Percentiles rank a stretch among this genome's conserved stretches.
Conservation (phyloP, 2,329 filamentous ascomycete genomes). For the Monosporascus sp. region DNA sequence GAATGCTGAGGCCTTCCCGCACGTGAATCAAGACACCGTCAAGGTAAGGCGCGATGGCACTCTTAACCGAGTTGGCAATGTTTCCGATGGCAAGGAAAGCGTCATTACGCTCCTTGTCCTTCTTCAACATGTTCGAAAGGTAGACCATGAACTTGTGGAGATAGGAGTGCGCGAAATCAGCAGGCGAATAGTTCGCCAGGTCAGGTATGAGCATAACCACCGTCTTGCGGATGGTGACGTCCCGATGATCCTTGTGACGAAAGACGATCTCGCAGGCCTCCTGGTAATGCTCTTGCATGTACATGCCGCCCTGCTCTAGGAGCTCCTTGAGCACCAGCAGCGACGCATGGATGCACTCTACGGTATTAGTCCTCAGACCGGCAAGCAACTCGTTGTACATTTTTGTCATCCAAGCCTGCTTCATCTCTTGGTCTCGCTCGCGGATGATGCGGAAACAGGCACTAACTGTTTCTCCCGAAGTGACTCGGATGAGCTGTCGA, state of each 20-base stretch:
- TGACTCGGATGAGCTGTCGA: conserved; percentile 86
- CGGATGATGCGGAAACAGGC: conserved; percentile 95
- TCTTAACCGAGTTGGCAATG: conserved; percentile 93
- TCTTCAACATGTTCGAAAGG: conserved; percentile 86
- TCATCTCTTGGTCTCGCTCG: conserved; percentile 83
- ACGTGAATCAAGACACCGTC: conserved; percentile 93
- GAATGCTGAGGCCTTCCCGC: conserved; percentile 78
- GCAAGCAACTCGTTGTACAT: conserved; percentile 82
- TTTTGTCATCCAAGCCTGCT: conserved; percentile 81
- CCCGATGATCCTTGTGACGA: conserved; percentile 87
- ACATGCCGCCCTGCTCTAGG: conserved; percentile 94
- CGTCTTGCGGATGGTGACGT: conserved; percentile 80
- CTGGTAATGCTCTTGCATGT: conserved; percentile 93
- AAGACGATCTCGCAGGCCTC: conserved; percentile 91
- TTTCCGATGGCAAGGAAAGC: conserved; percentile 95
- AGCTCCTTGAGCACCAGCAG: conserved; percentile 89
- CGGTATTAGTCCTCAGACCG: conserved; percentile 72
- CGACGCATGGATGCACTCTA: conserved; percentile 91
- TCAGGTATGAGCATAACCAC: conserved; percentile 89
- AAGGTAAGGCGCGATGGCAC: conserved; percentile 88
- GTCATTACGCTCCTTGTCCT: conserved; percentile 88
- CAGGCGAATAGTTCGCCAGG: conserved; percentile 84
- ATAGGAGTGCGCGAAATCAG: conserved; percentile 82
- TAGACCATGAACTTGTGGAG: conserved; percentile 97
- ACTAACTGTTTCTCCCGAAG: conserved; percentile 86